phyloP scores from a whole-genome alignment of 352 stramenopile genomes.

The Globisporangium iwayamae region DNA sequence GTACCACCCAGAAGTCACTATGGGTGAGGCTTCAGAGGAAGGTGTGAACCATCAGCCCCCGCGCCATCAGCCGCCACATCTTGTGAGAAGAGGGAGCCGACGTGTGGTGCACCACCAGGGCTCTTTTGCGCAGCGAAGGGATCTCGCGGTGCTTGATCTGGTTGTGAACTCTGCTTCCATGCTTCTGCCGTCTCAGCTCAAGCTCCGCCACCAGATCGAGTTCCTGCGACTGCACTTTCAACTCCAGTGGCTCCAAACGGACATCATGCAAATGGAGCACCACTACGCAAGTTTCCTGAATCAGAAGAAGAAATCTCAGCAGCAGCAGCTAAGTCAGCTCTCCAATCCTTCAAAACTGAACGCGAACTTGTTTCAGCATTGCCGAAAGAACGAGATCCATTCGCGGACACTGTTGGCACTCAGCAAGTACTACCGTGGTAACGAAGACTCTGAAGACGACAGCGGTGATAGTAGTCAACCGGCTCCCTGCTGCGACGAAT shows the following conservation, averaged over 20 bases:
- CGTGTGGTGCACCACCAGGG: neutral
- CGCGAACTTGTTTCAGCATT: neutral
- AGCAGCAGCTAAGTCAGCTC: constrained; percentile 11
- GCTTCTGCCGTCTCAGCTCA: constrained; percentile 1
- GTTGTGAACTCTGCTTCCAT: neutral
- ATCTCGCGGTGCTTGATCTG: neutral
- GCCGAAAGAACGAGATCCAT: neutral
- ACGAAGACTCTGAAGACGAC: neutral
- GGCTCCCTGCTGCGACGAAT: neutral
- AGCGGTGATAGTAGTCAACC: too few species aligned
- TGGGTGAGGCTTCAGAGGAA: neutral
- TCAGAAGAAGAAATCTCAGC: constrained; percentile 27
- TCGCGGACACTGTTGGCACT: constrained; percentile 9
- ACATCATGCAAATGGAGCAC: constrained; percentile 35
- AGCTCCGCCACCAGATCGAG: constrained; percentile 13
- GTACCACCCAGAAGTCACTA: neutral
- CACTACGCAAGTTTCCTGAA: constrained; percentile 46
- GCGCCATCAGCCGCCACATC: neutral
- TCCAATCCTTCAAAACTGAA: neutral
- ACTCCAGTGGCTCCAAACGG: constrained; percentile 38
- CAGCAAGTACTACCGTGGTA: constrained; percentile 10
- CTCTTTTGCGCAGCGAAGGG: constrained; percentile 6
- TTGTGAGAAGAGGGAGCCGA: neutral
- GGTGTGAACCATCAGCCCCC: neutral
- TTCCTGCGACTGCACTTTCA: constrained; percentile 42